Conservation (phyloP, 345 rosid species). For the Eucalyptus paniculata region DNA sequence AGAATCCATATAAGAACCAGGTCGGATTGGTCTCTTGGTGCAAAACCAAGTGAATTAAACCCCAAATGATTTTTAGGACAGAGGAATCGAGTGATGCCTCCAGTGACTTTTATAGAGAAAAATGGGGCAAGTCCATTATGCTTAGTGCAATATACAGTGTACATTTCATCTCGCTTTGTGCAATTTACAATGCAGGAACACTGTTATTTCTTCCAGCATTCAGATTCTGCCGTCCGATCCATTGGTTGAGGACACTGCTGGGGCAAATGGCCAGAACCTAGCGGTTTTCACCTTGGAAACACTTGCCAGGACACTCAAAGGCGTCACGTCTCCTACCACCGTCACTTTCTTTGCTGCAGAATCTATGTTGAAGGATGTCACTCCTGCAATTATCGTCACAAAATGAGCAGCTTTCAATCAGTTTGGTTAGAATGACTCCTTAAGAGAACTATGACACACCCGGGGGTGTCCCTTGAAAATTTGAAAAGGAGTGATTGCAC, state of each 20-base stretch:
- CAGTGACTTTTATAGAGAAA: background rate
- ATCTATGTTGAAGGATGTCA: slow-evolving; percentile 48
- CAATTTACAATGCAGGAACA: background rate
- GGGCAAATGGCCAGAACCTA: slow-evolving; percentile 32
- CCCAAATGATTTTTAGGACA: background rate
- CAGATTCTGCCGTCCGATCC: background rate
- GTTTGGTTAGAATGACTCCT: background rate
- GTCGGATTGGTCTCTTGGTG: background rate
- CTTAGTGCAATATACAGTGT: background rate
- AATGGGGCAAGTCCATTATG: background rate
- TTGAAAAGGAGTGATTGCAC: background rate
- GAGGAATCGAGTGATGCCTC: background rate
- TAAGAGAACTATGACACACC: background rate
- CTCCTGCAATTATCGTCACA: slow-evolving; percentile 14
- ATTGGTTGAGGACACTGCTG: background rate
- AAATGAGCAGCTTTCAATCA: background rate
- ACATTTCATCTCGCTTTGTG: background rate
- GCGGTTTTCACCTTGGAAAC: slow-evolving; percentile 55
- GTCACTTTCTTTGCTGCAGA: slow-evolving; percentile 59
- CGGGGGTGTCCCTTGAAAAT: background rate
- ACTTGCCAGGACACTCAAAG: slow-evolving; percentile 37
- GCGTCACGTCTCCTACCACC: slow-evolving; percentile 34
- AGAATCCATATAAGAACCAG: background rate
- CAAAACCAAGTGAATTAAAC: background rate
- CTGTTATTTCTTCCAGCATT: background rate